Conservation (phyloP, 1,284 basidiomycete species). For the Phlebopus sp. region DNA sequence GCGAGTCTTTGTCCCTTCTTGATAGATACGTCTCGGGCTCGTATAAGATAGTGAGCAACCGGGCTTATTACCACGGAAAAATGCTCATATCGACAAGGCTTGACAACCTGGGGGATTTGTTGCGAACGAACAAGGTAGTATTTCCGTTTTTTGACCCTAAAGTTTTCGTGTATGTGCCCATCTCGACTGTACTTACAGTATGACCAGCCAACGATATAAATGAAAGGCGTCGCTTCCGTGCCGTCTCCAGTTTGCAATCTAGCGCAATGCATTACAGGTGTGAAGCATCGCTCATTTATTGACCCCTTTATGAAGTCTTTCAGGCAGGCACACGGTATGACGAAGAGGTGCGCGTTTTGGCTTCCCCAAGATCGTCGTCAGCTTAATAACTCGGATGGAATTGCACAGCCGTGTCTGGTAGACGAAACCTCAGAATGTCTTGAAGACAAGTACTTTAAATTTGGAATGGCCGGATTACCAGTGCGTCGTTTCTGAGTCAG, state of each 20-base stretch:
- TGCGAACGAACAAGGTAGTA: constrained; percentile 70
- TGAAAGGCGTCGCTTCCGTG: constrained; percentile 88
- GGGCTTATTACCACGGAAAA: constrained; percentile 99
- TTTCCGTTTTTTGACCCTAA: constrained; percentile 11
- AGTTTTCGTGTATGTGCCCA: background rate
- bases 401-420: constrained; percentile 32
- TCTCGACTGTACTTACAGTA: background rate
- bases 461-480: constrained; percentile 70
- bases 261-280: constrained; percentile 47
- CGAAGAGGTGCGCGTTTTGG: constrained; percentile 36
- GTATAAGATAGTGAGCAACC: constrained; percentile 89
- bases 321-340: constrained; percentile 56
- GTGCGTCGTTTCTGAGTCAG: constrained; percentile 47
- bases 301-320: constrained; percentile 73
- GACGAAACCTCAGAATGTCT: constrained; percentile 45
- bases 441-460: constrained; percentile 54
- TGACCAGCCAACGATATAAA: constrained; percentile 68
- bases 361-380: background rate
- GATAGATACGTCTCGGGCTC: constrained; percentile 99
- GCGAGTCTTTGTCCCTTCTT: background rate
- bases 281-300: constrained; percentile 73
- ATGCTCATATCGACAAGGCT: constrained; percentile 91
- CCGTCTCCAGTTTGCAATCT: constrained; percentile 91
- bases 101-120: constrained; percentile 65
- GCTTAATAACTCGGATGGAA: too few relatives aligned